Evolutionary conservation across 192 early-diverging fungal species (phyloP).

Genomic region (Haplosporangium gracile): DNA sequence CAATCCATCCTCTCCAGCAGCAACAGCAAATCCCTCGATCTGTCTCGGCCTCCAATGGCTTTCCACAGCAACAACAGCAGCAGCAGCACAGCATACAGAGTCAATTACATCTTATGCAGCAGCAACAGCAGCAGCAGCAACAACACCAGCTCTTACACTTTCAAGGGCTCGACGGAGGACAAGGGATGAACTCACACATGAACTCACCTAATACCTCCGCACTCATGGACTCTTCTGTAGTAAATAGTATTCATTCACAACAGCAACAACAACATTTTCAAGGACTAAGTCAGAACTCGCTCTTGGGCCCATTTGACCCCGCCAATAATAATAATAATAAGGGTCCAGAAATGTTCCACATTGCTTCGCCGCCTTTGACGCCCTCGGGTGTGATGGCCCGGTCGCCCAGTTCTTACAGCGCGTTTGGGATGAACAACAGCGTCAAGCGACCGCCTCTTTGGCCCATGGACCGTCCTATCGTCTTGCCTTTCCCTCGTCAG

Average conservation of each 20-base stretch:
- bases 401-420: slow-evolving; percentile 30
- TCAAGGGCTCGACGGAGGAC: slow-evolving; percentile 34
- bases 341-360: slow-evolving; percentile 44
- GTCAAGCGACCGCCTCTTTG: slow-evolving; percentile 46
- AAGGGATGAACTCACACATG: slow-evolving; percentile 28
- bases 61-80: slow-evolving; percentile 26
- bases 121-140: slow-evolving; percentile 29
- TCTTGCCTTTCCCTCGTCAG: slow-evolving; percentile 45
- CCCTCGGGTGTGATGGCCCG: slow-evolving; percentile 42
- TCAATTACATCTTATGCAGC: slow-evolving; percentile 32
- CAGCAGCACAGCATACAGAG: slow-evolving; percentile 26
- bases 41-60: background rate
- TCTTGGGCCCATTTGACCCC: slow-evolving; percentile 26
- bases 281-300: slow-evolving; percentile 25
- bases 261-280: slow-evolving; percentile 8
- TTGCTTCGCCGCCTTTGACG: slow-evolving; percentile 45
- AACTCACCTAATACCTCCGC: slow-evolving; percentile 22
- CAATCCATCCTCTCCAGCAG: slow-evolving; percentile 37
- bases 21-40: slow-evolving; percentile 34
- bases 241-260: slow-evolving; percentile 2
- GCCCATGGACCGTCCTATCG: slow-evolving; percentile 42
- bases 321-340: slow-evolving; percentile 4
- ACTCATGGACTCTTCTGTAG: slow-evolving; percentile 21
- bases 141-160: slow-evolving; percentile 39
- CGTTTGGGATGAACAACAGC: slow-evolving; percentile 25